A percentile compares a stretch with the other conserved stretches of the same genome.
Evolutionary conservation across 345 rosid genomes (phyloP).

Genomic region (Sisymbrium irio): DNA sequence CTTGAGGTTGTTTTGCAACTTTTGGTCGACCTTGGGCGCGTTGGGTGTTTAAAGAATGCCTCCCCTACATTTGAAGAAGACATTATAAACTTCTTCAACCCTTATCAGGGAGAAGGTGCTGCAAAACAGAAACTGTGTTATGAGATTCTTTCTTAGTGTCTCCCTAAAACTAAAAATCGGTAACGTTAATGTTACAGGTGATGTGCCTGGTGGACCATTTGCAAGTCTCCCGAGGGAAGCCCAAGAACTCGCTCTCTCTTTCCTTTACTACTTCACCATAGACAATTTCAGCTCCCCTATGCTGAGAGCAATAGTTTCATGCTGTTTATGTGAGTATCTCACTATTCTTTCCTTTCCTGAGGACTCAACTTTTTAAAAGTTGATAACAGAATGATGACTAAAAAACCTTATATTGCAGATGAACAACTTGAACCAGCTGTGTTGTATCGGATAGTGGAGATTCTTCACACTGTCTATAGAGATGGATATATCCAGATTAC

Average conservation of each 20-base stretch:
- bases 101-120: slow-evolving; percentile 50
- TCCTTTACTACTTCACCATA: slow-evolving; percentile 59
- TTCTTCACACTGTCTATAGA: slow-evolving; percentile 56
- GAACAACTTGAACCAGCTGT: slow-evolving; percentile 53
- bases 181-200: slow-evolving; percentile 40
- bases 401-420: slow-evolving; percentile 45
- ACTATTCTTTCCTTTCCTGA: not conserved
- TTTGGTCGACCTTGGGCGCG: slow-evolving; percentile 62
- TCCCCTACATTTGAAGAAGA: slow-evolving; percentile 42
- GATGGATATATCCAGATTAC: slow-evolving; percentile 66
- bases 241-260: slow-evolving; percentile 59
- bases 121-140: not conserved
- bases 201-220: slow-evolving; percentile 65
- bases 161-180: not conserved
- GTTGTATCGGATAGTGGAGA: slow-evolving; percentile 53
- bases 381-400: slow-evolving; percentile 1
- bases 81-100: slow-evolving; percentile 55
- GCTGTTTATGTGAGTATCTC: slow-evolving; percentile 61
- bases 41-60: slow-evolving; percentile 37
- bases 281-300: slow-evolving; percentile 44
- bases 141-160: not conserved
- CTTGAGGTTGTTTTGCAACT: slow-evolving; percentile 64
- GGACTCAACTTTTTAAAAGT: not conserved
- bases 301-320: slow-evolving; percentile 58
- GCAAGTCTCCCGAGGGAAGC: slow-evolving; percentile 52